A percentile compares a stretch with the other conserved stretches of the same genome.
These are phyloP conservation scores for Wickerhamiella kurtzmanii DNA, from an alignment of 805 yeast species.

Conservation along the genomic window DNA sequence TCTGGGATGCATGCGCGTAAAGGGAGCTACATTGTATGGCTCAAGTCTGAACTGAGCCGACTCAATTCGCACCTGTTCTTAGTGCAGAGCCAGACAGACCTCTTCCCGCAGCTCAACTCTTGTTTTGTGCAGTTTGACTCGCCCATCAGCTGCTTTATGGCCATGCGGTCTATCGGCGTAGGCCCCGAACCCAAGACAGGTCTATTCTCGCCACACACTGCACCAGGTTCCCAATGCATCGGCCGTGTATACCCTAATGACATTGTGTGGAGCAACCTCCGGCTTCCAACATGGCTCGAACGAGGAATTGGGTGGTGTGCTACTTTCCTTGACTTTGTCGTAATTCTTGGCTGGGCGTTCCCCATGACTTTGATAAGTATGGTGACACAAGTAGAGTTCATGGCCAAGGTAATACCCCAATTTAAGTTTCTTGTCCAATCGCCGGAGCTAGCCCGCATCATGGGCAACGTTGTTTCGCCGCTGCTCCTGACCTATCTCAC, in stretches of 20 bases:
- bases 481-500: conserved; percentile 49
- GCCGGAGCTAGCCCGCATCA: conserved; percentile 41
- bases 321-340: conserved; percentile 32
- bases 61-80: conserved; percentile 45
- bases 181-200: not conserved
- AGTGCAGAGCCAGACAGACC: conserved; percentile 36
- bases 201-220: not conserved
- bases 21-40: conserved; percentile 36
- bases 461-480: conserved; percentile 57
- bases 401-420: conserved; percentile 48
- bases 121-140: conserved; percentile 50
- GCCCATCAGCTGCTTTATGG: conserved; percentile 45
- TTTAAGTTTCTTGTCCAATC: conserved; percentile 40
- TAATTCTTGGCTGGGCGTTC: conserved; percentile 59
- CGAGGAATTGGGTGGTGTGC: conserved; percentile 31
- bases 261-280: conserved; percentile 56
- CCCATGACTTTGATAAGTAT: conserved; percentile 76
- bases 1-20: conserved; percentile 3
- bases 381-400: conserved; percentile 56
- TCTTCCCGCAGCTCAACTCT: conserved; percentile 22
- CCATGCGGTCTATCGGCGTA: conserved; percentile 31
- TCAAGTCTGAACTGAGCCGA: conserved; percentile 48
- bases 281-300: conserved; percentile 28
- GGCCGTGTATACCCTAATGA: conserved; percentile 50
- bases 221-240: conserved; percentile 7